Percentiles rank a stretch among this genome's conserved stretches.
These are phyloP conservation scores for Rhodofomes roseus DNA, from an alignment of 1,284 basidiomycete species.

Conservation along the genomic window DNA sequence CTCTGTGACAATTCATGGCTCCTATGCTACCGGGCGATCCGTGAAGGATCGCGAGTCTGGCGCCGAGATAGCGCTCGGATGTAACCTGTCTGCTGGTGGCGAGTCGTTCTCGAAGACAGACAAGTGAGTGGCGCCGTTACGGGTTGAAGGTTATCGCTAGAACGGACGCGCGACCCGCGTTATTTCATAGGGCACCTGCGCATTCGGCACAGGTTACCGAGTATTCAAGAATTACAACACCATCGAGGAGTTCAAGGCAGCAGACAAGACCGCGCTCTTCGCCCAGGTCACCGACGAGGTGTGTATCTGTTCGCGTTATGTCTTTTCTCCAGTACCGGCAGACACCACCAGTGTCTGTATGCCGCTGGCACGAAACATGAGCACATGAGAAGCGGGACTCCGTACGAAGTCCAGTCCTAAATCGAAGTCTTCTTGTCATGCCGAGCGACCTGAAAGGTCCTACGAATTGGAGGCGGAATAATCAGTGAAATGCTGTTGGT, in stretches of 20 bases:
- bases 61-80: constrained; percentile 57
- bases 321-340: neutral
- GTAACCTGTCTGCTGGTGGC: constrained; percentile 53
- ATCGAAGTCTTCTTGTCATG: too few species aligned
- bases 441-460: too few species aligned
- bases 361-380: too few species aligned
- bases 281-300: constrained; percentile 66
- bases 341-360: neutral
- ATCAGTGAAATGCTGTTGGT: too few species aligned
- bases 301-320: constrained; percentile 2
- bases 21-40: constrained; percentile 69
- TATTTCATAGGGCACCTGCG: constrained; percentile 29
- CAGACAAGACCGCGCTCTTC: constrained; percentile 86
- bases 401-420: too few species aligned
- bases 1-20: constrained; percentile 58
- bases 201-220: constrained; percentile 51
- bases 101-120: constrained; percentile 50
- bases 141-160: too few species aligned
- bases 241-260: constrained; percentile 90
- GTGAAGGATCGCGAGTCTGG: constrained; percentile 75
- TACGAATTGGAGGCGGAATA: too few species aligned
- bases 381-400: too few species aligned
- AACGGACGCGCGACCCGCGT: too few species aligned
- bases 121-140: constrained; percentile 20
- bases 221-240: constrained; percentile 93